Evolutionary conservation across 495 filamentous ascomycete genomes (phyloP).

Genomic region (Jackrogersella multiformis): DNA sequence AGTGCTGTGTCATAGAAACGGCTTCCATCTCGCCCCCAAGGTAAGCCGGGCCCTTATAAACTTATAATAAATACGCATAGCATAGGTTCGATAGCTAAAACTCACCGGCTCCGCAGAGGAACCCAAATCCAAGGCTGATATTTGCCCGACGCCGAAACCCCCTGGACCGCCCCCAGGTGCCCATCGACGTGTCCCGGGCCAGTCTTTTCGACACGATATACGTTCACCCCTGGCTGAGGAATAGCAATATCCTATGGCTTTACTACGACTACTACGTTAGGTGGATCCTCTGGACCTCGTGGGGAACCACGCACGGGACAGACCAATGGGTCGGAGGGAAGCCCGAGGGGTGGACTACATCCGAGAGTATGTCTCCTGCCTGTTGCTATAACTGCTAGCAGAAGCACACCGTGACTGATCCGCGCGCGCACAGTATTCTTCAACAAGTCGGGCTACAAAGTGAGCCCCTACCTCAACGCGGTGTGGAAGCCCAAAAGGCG

Average conservation of each 20-base stretch:
- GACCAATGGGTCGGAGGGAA: slow-evolving; percentile 43
- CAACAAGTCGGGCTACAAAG: slow-evolving; percentile 40
- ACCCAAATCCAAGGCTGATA: slow-evolving; percentile 34
- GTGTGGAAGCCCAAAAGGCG: slow-evolving; percentile 29
- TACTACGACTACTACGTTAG: slow-evolving; percentile 40
- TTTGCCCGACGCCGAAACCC: slow-evolving; percentile 21
- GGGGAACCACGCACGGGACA: slow-evolving; percentile 35
- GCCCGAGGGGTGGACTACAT: slow-evolving; percentile 35
- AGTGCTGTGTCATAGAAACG: slow-evolving; percentile 52
- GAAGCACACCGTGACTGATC: neutral
- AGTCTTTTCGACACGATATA: slow-evolving; percentile 61
- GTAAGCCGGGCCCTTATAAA: slow-evolving; percentile 26
- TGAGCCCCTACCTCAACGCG: slow-evolving; percentile 30
- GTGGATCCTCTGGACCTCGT: slow-evolving; percentile 36
- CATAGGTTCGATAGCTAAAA: neutral
- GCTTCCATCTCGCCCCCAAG: slow-evolving; percentile 51
- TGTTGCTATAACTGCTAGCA: neutral
- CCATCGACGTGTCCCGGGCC: slow-evolving; percentile 53
- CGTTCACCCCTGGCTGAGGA: slow-evolving; percentile 53
- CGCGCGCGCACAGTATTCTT: slow-evolving; percentile 37
- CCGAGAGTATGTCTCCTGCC: slow-evolving; percentile 29
- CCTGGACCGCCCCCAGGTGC: slow-evolving; percentile 49
- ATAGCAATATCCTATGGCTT: slow-evolving; percentile 33
- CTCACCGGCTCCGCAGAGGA: slow-evolving; percentile 30
- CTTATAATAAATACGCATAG: slow-evolving; percentile 16